Evolutionary conservation across 78 protist species (phyloP).

Genomic region (Dictyostelium firmibasis): DNA sequence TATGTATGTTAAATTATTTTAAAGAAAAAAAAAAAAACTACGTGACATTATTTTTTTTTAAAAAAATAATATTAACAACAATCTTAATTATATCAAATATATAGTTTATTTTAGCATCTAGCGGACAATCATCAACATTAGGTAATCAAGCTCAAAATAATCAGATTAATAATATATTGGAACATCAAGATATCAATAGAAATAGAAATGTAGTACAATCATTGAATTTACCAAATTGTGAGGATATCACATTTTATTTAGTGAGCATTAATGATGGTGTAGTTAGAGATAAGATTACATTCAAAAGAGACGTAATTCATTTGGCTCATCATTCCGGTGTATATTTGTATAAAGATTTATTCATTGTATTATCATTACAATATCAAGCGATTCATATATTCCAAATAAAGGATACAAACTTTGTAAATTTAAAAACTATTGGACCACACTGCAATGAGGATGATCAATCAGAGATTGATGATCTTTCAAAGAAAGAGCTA

Average conservation of each 20-base stretch:
- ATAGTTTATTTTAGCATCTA: slow-evolving; percentile 51
- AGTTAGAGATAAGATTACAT: slow-evolving; percentile 38
- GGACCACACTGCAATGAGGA: slow-evolving; percentile 68
- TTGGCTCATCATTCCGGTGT: slow-evolving; percentile 75
- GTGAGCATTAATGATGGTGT: slow-evolving; percentile 52
- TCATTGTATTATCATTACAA: slow-evolving; percentile 50
- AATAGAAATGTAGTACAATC: neutral
- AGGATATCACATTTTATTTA: slow-evolving; percentile 70
- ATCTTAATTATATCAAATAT: too few species aligned
- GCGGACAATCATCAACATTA: neutral
- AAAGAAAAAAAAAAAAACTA: neutral
- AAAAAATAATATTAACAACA: neutral
- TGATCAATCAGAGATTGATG: slow-evolving; percentile 39
- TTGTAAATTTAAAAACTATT: slow-evolving; percentile 43
- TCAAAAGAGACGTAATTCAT: slow-evolving; percentile 69
- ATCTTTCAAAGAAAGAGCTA: neutral
- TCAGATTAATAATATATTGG: neutral
- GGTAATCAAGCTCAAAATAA: slow-evolving; percentile 2
- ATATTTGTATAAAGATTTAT: slow-evolving; percentile 55
- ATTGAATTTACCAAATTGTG: slow-evolving; percentile 46
- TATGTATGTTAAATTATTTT: slow-evolving; percentile 16
- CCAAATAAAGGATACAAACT: slow-evolving; percentile 49
- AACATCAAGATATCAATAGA: neutral
- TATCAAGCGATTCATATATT: slow-evolving; percentile 64
- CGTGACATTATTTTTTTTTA: neutral